Evolutionary conservation across 306 rosid species (phyloP), one percentile per base, ranked within the genome.

Genomic region (Cicer arietinum): DNA sequence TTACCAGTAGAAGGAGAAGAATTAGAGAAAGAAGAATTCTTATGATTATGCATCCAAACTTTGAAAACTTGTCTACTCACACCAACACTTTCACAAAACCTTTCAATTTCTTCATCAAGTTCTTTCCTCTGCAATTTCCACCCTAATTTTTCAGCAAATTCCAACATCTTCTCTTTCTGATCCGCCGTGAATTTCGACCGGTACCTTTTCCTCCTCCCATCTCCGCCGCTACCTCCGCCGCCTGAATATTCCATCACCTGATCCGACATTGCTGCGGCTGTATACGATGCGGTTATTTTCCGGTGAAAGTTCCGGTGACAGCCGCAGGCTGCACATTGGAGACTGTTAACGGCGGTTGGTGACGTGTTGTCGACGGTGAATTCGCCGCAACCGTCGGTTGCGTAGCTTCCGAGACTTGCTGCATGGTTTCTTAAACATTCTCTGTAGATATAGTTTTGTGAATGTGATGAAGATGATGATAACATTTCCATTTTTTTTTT

Each of bases 231-330:
- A 7, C 71, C 82, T 0, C 77, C 87, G 0, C 79, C 87, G 0
- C 73, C 74, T 9, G 80, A 72, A n/a, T 87, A 84, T 8, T 84
- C 85, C 83, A 82, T 77, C 37, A 87, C 37, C 2, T 84, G 86
- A 0, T 25, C 66, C 0, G 14, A 37, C 11, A 17, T 10, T 9
- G 51, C 35, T 0, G 1, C 7, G 0, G 22, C 22, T 0, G 51
- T 8, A 0, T 77, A n/a, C 10, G 57, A 51, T 72, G 71, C 39
- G 7, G 71, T 66, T 40, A 90, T 80, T 17, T 90, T 89, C 25
- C 98, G 92, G 80, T 92, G 98, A 77, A 92, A 92, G 89, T 89
- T 89, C 10, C 98, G 89, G 88, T 90, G 98, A 67, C 96, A 89
- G 37, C 94, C 94, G 12, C 96, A 92, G 10, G 94, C 96, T 0